These are phyloP conservation scores for Corniculantispora saksenae DNA, from an alignment of 2,329 filamentous ascomycete species.

Conservation along the genomic window DNA sequence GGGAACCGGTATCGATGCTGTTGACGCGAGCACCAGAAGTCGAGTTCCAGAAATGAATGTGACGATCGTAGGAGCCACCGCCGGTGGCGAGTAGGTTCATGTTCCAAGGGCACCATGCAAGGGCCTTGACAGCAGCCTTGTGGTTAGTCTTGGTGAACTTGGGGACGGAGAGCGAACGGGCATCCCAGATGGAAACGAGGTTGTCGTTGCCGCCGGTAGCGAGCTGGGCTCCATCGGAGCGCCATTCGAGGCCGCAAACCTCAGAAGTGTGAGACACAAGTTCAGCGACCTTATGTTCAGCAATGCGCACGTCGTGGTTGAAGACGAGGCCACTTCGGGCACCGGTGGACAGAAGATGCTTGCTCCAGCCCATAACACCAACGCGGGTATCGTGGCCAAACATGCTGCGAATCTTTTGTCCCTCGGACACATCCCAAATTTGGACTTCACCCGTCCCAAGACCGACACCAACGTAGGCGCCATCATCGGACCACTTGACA, in stretches of 20 bases:
- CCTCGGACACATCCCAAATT: slow-evolving; percentile 98
- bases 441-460: slow-evolving; percentile 95
- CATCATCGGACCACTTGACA: slow-evolving; percentile 98
- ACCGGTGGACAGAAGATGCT: slow-evolving; percentile 93
- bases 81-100: slow-evolving; percentile 95
- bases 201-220: slow-evolving; percentile 99
- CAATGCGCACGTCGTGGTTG: slow-evolving; percentile 98
- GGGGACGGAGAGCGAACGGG: slow-evolving; percentile 85
- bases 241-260: slow-evolving; percentile 97
- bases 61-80: slow-evolving; percentile 91
- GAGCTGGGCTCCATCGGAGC: slow-evolving; percentile 91
- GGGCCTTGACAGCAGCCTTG: slow-evolving; percentile 96
- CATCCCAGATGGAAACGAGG: slow-evolving; percentile 98
- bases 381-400: slow-evolving; percentile 95
- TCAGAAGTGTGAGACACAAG: slow-evolving; percentile 96
- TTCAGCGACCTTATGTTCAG: slow-evolving; percentile 97
- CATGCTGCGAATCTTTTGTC: slow-evolving; percentile 96
- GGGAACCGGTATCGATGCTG: slow-evolving; percentile 97
- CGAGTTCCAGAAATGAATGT: slow-evolving; percentile 99
- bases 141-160: slow-evolving; percentile 99
- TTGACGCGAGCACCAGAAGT: slow-evolving; percentile 96
- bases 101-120: slow-evolving; percentile 99
- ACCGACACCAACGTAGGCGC: slow-evolving; percentile 92
- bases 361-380: slow-evolving; percentile 98
- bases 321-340: slow-evolving; percentile 92